Evolutionary conservation across 768 basidiomycete species (phyloP).

Genomic region (Pisolithus albus): DNA sequence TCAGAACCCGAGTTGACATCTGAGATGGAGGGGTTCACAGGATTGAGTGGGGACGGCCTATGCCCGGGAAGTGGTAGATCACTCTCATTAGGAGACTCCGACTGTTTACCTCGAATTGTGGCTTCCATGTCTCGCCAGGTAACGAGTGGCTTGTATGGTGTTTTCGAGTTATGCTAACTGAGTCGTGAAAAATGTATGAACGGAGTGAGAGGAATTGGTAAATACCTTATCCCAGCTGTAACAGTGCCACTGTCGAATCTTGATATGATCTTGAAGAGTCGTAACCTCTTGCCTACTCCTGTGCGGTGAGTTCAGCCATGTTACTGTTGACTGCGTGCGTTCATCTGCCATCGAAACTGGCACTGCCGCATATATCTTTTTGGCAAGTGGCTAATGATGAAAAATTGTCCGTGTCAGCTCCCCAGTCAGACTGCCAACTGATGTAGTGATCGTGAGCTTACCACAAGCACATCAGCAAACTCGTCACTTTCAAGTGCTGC

Average conservation of each 20-base stretch:
- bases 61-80: not conserved
- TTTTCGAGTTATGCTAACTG: not conserved
- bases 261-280: not conserved
- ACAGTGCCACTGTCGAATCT: not conserved
- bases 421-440: too few species aligned
- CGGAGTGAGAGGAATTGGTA: not conserved
- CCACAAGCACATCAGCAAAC: too few species aligned
- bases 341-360: too few species aligned
- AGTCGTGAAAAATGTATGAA: not conserved
- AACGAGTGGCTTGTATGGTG: not conserved
- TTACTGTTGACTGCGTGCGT: conserved; percentile 7
- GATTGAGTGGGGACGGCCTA: not conserved
- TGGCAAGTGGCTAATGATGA: too few species aligned
- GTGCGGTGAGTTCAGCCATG: too few species aligned
- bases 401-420: too few species aligned
- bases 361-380: too few species aligned
- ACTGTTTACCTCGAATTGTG: not conserved
- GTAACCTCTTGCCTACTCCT: too few species aligned
- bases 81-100: not conserved
- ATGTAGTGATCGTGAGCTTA: too few species aligned
- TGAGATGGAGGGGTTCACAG: not conserved
- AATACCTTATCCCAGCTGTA: not conserved
- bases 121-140: too few species aligned
- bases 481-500: too few species aligned
- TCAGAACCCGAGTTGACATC: not conserved